Conservation (phyloP, 768 basidiomycete species). For the Termitomyces titanicus region DNA sequence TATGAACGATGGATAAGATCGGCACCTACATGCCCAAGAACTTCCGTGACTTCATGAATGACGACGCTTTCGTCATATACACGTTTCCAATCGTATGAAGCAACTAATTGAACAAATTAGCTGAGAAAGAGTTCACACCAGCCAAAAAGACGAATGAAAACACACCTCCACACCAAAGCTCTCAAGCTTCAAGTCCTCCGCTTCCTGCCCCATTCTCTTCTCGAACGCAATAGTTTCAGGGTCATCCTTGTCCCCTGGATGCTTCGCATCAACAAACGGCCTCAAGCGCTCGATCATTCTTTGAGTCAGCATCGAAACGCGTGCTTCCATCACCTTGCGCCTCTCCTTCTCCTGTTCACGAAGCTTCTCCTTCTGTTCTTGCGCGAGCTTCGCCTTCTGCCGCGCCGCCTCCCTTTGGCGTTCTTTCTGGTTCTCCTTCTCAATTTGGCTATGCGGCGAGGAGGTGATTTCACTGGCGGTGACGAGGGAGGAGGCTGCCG, state of each 20-base stretch:
- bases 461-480: slow-evolving; percentile 17
- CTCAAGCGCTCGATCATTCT: slow-evolving; percentile 84
- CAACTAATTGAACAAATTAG: slow-evolving; percentile 45
- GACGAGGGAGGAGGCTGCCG: slow-evolving; percentile 17
- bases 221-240: slow-evolving; percentile 80
- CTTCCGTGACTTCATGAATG: slow-evolving; percentile 86
- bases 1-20: slow-evolving; percentile 1
- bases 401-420: slow-evolving; percentile 34
- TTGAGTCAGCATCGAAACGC: slow-evolving; percentile 67
- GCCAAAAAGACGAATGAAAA: slow-evolving; percentile 4
- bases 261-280: slow-evolving; percentile 88
- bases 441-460: slow-evolving; percentile 22
- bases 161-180: slow-evolving; percentile 94
- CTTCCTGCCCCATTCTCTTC: slow-evolving; percentile 73
- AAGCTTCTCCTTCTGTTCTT: slow-evolving; percentile 84
- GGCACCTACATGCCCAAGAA: slow-evolving; percentile 81
- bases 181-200: slow-evolving; percentile 94
- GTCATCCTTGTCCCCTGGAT: slow-evolving; percentile 78
- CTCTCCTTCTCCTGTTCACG: slow-evolving; percentile 80
- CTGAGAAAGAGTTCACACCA: background rate
- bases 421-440: slow-evolving; percentile 39
- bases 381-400: slow-evolving; percentile 53
- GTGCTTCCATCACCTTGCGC: slow-evolving; percentile 72
- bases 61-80: slow-evolving; percentile 91
- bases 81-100: slow-evolving; percentile 88